Base-by-base conservation (phyloP, 371 early-diverging fungal genomes). In the Mortierella sp. region DNA sequence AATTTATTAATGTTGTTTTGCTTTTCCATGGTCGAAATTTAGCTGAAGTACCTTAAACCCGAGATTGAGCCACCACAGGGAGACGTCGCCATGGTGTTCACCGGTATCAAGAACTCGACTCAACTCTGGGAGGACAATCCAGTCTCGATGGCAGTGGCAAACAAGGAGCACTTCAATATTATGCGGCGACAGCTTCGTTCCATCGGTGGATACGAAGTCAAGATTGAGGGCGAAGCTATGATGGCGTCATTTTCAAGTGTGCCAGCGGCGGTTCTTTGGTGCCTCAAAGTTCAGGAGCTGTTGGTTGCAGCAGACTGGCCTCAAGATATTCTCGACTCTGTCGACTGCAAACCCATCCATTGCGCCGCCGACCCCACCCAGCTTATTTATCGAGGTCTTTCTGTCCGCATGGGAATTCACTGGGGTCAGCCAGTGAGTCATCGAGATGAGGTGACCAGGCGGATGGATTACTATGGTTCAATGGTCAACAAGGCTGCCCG, bases 401-500 rank as follows among this genome's bases (percentile, higher is more conserved):
- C 96, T 10, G 96, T 99, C 14, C 95, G 99, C 47, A 98, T 99
- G 97, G 99, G 99, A 28, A 95, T 99, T 79, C 98, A 98, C 87
- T 95, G 95, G 90, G 99, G 99, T 52, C 91, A 91, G 4, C 97
- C 98, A 2, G 95, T 97, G 5, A 96, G 96, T 73, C 98, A 99
- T 80, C 94, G 94, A 31, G 97, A 98, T 80, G 97, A 97, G 0
- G 93, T 97, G 60, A 97, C 98, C 24, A 91, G 94, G 34, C 94
- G 98, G 54, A 97, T 98, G 97, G 99, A 98, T 89, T 98, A 98
- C 85, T 98, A 97, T 91, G 99, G 99, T 0, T 97, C 97, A 8
- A 95, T 97, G 90, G 98, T 98, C 31, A 98, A 97, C 84, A 92
- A 96, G 11, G 94, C 97, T 13, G 95, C 97, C 45, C 93, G 98